phyloP scores from a whole-genome alignment of 2,329 filamentous ascomycete species.

The Fusarium abutilonis region DNA sequence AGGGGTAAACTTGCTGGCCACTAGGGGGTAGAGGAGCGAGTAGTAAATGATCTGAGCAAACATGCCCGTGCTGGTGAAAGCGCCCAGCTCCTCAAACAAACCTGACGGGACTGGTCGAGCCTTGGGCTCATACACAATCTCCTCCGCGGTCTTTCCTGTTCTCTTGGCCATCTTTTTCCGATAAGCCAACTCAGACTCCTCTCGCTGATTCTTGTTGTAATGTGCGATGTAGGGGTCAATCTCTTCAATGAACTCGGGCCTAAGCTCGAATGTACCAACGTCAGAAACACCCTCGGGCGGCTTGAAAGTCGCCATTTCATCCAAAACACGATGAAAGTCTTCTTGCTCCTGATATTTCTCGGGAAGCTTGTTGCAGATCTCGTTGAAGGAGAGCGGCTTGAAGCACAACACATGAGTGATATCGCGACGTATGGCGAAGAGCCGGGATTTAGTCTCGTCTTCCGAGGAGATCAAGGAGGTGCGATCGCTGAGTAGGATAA shows the following conservation, averaged over 20 bases:
- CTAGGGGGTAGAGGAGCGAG: conserved; percentile 81
- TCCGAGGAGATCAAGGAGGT: conserved; percentile 78
- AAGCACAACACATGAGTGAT: conserved; percentile 95
- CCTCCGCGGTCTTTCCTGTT: conserved; percentile 79
- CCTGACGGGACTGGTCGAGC: conserved; percentile 80
- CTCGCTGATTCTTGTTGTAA: conserved; percentile 95
- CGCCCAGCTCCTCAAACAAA: conserved; percentile 78
- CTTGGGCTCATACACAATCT: conserved; percentile 92
- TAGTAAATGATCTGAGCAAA: conserved; percentile 94
- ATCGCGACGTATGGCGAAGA: conserved; percentile 82
- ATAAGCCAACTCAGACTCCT: conserved; percentile 92
- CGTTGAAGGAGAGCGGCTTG: conserved; percentile 93
- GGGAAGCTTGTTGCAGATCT: conserved; percentile 84
- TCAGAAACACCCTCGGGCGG: conserved; percentile 91
- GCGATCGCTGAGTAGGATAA: conserved; percentile 89
- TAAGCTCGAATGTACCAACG: conserved; percentile 92
- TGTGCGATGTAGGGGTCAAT: conserved; percentile 96
- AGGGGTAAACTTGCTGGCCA: conserved; percentile 73
- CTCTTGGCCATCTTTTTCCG: conserved; percentile 88
- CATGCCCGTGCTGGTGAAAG: conserved; percentile 83
- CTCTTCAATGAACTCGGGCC: conserved; percentile 83
- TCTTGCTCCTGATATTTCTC: conserved; percentile 92
- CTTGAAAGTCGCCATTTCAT: conserved; percentile 89
- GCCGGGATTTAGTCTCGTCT: conserved; percentile 70
- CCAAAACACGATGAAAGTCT: conserved; percentile 83